A percentile compares a stretch with the other conserved stretches of the same genome.
These are phyloP conservation scores for Pestalotiopsis sp. DNA, from an alignment of 2,329 filamentous ascomycete genomes.

Conservation along the genomic window DNA sequence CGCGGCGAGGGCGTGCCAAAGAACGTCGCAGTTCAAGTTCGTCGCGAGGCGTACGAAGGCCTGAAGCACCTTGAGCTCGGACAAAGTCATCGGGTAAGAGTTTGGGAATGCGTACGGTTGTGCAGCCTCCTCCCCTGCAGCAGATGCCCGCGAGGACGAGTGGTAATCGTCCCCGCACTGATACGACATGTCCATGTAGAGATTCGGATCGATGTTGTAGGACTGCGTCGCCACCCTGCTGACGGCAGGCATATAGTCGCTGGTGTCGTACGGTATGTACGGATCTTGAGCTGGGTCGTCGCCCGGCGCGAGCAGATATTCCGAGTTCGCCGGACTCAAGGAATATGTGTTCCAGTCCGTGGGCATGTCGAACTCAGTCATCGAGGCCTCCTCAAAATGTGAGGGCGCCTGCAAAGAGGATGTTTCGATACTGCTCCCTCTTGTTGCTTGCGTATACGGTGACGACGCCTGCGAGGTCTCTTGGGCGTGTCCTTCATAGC, in stretches of 20 bases:
- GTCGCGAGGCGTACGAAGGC: constrained; percentile 47
- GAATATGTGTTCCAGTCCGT: background rate
- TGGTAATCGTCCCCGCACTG: constrained; percentile 1
- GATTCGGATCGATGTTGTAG: background rate
- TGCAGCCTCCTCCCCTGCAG: constrained; percentile 2
- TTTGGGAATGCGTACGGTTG: constrained; percentile 37
- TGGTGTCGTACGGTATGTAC: background rate
- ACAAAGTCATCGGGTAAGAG: constrained; percentile 47
- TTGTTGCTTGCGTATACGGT: background rate
- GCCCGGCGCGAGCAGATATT: background rate
- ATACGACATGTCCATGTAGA: constrained; percentile 1
- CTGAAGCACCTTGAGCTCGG: constrained; percentile 48
- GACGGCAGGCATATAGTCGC: background rate
- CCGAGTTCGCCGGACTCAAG: background rate
- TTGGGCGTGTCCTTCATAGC: background rate
- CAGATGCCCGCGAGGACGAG: background rate
- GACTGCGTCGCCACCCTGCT: background rate
- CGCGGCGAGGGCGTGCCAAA: constrained; percentile 46
- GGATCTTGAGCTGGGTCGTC: background rate
- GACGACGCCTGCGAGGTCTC: background rate
- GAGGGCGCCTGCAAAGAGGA: background rate
- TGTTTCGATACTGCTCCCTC: background rate
- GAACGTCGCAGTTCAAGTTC: constrained; percentile 41
- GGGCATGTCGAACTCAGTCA: background rate
- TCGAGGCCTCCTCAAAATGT: background rate